These are phyloP conservation scores for Aureobasidium sp. DNA, from an alignment of 2,329 filamentous ascomycete species.

Conservation along the genomic window DNA sequence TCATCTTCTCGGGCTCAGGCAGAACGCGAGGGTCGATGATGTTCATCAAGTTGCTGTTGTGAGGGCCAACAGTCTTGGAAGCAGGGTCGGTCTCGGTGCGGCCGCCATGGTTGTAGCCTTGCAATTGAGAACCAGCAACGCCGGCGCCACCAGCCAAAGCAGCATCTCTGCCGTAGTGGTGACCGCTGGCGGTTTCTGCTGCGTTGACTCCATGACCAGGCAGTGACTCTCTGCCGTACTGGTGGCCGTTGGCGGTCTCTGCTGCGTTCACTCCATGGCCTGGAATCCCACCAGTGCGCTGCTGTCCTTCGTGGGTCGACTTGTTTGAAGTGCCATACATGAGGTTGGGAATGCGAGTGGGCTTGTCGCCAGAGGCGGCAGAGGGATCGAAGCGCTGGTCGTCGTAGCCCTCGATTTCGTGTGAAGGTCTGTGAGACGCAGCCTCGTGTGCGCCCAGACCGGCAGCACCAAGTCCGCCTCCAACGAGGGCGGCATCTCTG, in stretches of 20 bases:
- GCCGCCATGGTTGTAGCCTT: background rate
- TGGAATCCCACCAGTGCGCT: background rate
- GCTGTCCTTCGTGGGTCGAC: background rate
- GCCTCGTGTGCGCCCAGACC: constrained; percentile 10
- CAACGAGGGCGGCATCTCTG: constrained; percentile 24
- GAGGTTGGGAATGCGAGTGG: background rate
- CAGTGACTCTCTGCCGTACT: constrained; percentile 20
- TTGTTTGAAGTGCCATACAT: background rate
- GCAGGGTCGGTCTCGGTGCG: constrained; percentile 11
- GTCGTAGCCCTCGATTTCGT: constrained; percentile 4
- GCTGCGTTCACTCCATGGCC: background rate
- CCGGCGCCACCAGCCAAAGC: constrained; percentile 26
- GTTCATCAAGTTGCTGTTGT: constrained; percentile 12
- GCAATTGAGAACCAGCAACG: constrained; percentile 18
- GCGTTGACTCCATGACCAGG: background rate
- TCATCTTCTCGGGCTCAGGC: constrained; percentile 12
- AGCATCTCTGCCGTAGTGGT: constrained; percentile 21
- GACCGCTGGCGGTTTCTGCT: background rate
- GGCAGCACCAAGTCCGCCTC: constrained; percentile 19
- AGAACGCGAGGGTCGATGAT: constrained; percentile 8
- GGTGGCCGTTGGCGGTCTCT: background rate
- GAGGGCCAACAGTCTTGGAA: constrained; percentile 13
- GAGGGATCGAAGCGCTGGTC: constrained; percentile 11
- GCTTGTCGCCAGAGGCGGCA: background rate
- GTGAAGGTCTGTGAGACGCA: background rate